Conservation (phyloP, 1,139 yeast species). For the Geotrichum macrosporum region DNA sequence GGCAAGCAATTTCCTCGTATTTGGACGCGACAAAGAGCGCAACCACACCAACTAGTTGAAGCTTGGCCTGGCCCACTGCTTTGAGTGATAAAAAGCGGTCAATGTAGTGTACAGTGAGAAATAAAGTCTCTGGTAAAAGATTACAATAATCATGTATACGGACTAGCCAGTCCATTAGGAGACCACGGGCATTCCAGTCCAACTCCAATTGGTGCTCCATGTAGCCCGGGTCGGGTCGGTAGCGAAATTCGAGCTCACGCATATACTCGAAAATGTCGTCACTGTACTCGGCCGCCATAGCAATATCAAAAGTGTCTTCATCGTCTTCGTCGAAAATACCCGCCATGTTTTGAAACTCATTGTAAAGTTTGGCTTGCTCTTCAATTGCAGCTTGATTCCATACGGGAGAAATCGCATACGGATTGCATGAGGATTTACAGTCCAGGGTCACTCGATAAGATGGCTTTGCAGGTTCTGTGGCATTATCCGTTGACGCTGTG, state of each 20-base stretch:
- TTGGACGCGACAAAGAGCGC: constrained; percentile 93
- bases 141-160: constrained; percentile 88
- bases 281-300: constrained; percentile 94
- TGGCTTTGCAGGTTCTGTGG: not conserved
- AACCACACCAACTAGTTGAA: constrained; percentile 93
- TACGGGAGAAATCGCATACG: constrained; percentile 36
- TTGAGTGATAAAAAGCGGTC: constrained; percentile 78
- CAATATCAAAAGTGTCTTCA: constrained; percentile 85
- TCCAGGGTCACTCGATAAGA: constrained; percentile 8
- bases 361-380: constrained; percentile 31
- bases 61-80: constrained; percentile 72
- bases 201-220: constrained; percentile 69
- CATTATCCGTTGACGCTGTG: too few relatives aligned
- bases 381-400: constrained; percentile 31
- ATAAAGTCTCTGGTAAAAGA: constrained; percentile 85
- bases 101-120: constrained; percentile 78
- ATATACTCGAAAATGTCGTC: constrained; percentile 78
- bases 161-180: constrained; percentile 92
- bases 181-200: constrained; percentile 81
- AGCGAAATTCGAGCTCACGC: constrained; percentile 65
- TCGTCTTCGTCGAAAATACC: constrained; percentile 65
- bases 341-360: constrained; percentile 39
- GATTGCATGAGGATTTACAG: constrained; percentile 28
- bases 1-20: constrained; percentile 93
- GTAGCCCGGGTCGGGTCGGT: constrained; percentile 75